Evolutionary conservation across 129 eudicot species (phyloP).

Genomic region (Tagetes erecta): DNA sequence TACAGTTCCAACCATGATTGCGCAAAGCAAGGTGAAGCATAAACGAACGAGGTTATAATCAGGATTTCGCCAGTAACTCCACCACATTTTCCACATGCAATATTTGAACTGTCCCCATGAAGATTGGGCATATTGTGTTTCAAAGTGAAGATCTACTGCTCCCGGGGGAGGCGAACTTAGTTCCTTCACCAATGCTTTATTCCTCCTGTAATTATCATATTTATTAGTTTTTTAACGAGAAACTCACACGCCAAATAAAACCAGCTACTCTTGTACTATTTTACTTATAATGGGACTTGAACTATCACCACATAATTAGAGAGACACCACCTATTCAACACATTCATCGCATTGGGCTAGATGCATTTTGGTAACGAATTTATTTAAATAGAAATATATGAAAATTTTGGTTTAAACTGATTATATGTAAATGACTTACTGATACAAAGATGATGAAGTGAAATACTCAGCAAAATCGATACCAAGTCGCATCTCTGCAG

Average conservation of each 20-base stretch:
- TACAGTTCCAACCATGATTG: conserved; percentile 58
- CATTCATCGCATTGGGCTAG: no score
- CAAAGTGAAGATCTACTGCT: conserved; percentile 26
- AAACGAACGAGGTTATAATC: conserved; percentile 63
- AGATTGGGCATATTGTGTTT: conserved; percentile 54
- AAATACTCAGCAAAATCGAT: conserved; percentile 57
- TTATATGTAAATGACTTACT: conserved; percentile 34
- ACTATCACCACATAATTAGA: no score
- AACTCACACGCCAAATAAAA: no score
- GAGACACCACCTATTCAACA: no score
- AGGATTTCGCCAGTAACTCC: conserved; percentile 86
- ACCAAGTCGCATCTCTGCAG: conserved; percentile 51
- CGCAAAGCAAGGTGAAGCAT: conserved; percentile 57
- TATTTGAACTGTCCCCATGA: conserved; percentile 61
- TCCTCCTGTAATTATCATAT: not conserved
- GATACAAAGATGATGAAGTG: conserved; percentile 37
- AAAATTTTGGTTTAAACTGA: not conserved
- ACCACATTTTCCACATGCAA: conserved; percentile 71
- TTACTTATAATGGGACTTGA: no score
- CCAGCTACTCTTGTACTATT: no score
- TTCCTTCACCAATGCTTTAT: not conserved
- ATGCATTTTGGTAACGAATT: no score
- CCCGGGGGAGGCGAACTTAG: not conserved
- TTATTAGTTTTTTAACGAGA: no score
- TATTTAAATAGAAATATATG: not conserved